Evolutionary conservation across 371 early-diverging fungal species (phyloP).

Genomic region (Mortierella polycephala): DNA sequence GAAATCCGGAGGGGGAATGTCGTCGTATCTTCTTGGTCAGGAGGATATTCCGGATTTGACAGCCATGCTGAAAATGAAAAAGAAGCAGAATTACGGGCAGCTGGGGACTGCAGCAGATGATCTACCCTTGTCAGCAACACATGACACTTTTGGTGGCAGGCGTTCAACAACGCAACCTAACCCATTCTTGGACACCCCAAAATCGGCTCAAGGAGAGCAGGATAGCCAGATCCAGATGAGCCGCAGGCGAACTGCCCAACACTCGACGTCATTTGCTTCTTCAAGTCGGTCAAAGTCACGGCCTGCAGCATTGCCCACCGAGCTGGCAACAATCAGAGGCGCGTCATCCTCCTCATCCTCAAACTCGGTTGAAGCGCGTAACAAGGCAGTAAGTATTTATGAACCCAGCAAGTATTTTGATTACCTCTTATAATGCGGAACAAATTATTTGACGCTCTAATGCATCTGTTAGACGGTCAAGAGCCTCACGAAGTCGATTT

Average conservation of each 20-base stretch:
- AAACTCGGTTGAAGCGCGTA: conserved; percentile 34
- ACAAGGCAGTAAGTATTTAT: conserved; percentile 26
- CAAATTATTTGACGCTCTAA: not conserved
- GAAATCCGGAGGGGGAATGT: not conserved
- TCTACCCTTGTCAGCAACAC: not conserved
- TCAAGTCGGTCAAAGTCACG: conserved; percentile 2
- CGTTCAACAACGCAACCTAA: not conserved
- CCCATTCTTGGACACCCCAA: conserved; percentile 9
- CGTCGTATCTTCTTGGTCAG: not conserved
- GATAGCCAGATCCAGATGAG: too few relatives aligned
- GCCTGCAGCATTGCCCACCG: conserved; percentile 10
- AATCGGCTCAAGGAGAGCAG: conserved; percentile 7
- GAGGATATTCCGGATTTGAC: conserved; percentile 17
- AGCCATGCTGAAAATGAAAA: conserved; percentile 22
- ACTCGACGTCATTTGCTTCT: not conserved
- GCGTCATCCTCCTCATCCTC: conserved; percentile 2
- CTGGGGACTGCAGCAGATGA: not conserved
- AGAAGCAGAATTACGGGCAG: conserved; percentile 2
- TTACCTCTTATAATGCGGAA: not conserved
- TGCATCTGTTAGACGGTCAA: conserved; percentile 22
- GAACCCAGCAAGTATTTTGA: not conserved
- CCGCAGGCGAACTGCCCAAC: not conserved
- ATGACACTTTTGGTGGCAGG: not conserved
- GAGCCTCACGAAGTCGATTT: conserved; percentile 9
- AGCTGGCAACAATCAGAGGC: not conserved